Percentiles rank a stretch among this genome's conserved stretches.
Evolutionary conservation across 2,329 filamentous ascomycete genomes (phyloP).

Genomic region (Thelonectria blattea): DNA sequence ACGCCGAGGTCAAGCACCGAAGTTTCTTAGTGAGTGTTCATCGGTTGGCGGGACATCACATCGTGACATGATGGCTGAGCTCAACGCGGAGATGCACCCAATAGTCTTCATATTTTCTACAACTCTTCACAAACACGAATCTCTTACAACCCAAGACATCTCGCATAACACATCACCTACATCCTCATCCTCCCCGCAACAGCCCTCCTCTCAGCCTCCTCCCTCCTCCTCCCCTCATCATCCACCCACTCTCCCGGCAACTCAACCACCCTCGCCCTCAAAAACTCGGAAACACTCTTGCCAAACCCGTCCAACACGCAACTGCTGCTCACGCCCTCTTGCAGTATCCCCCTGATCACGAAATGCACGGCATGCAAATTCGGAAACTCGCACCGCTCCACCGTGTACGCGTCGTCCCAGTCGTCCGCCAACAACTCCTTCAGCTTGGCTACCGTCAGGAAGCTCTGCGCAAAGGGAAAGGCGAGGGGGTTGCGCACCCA

Average conservation of each 20-base stretch:
- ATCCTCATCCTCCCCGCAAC: background rate
- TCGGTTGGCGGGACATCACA: too few species aligned
- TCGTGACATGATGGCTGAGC: background rate
- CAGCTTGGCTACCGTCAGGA: constrained; percentile 47
- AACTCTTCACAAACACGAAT: too few species aligned
- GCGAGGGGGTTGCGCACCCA: constrained; percentile 45
- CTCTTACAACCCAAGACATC: too few species aligned
- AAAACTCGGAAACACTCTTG: constrained; percentile 59
- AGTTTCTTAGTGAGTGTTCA: too few species aligned
- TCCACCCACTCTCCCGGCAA: constrained; percentile 35
- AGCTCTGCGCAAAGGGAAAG: constrained; percentile 48
- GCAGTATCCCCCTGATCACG: constrained; percentile 52
- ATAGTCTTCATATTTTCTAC: too few species aligned
- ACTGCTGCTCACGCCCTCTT: constrained; percentile 54
- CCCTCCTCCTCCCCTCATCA: constrained; percentile 28
- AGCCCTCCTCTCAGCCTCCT: background rate
- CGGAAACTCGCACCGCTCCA: constrained; percentile 55
- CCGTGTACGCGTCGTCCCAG: constrained; percentile 46
- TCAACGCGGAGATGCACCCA: background rate
- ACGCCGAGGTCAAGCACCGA: too few species aligned
- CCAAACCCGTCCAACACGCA: constrained; percentile 55
- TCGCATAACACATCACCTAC: background rate
- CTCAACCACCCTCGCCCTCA: constrained; percentile 42
- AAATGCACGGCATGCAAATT: constrained; percentile 51
- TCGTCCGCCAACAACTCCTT: constrained; percentile 51